Base-by-base conservation (phyloP, 306 rosid species). In the Rubus parviflorus region DNA sequence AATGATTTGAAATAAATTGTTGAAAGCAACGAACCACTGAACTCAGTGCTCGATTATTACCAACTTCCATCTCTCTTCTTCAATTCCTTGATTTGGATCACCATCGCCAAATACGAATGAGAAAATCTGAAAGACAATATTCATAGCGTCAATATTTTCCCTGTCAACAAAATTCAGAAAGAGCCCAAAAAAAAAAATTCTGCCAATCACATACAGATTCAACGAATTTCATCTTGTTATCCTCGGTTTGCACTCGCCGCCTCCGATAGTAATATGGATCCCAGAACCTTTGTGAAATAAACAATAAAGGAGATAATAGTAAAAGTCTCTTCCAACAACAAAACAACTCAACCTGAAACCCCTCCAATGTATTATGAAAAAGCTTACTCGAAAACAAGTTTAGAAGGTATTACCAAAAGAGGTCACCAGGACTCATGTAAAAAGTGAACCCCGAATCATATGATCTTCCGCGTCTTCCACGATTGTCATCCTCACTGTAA, bases 21-120 rank as follows among this genome's bases (percentile, higher is more conserved):
- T 79, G 49, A 88, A 82, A 83, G 92, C 94, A 90, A 95, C 92
- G 84, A 93, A 92, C 96, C 92, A 90, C 96, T 84, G 83, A 90
- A 88, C 83, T 88, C 84, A 90, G 93, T 87, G 89, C 97, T 83
- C 90, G 81, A 90, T 83, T 87, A 96, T 91, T 96, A 96, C 99
- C 99, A 96, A 96, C 98, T 92, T 96, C 99, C 99, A 96, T 88
- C 99, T 92, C 92, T 96, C 98, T 89, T 96, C 99, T 92, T 96
- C 99, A 40, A 92, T 92, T 92, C 96, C 99, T 96, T 92, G 96
- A 93, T 96, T 96, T 48, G 99, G 99, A 89, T 96, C 98, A 68
- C 99, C 99, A 60, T 96, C 99, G 75, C 99, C 99, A 81, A 96
- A 96, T 45, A 96, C 99, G 78, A 92, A 89, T 75, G 99, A 96